Evolutionary conservation across 306 rosid species (phyloP), one percentile per base, ranked within the genome.

Genomic region (Ormosia semicastrata): DNA sequence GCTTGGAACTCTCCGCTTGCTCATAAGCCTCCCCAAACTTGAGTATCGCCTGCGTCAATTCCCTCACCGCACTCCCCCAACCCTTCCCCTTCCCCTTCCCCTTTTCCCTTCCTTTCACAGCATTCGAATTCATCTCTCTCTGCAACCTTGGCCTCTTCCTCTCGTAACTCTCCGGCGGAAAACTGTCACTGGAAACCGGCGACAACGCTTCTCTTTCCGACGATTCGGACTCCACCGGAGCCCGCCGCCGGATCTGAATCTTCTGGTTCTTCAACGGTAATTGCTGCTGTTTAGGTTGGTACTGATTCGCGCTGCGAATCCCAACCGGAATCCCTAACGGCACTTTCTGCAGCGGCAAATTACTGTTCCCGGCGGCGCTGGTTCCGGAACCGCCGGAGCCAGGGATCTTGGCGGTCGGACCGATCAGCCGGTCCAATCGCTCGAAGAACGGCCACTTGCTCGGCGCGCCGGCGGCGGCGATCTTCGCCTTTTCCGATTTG

Each of bases 21-120:
- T 96, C 99, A 81, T 96, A 96, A 0, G 97, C 97, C 57, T 96
- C 97, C 4, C 99, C 99, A 9, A 96, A 94, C 67, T 90, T 96
- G 73, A 96, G 71, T 57, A 96, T 94, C 39, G 99, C 98, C 39
- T 82, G 85, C 1, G 97, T 90, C 89, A 96, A 76, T 81, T 93
- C 97, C 87, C 88, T 93, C 85, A 96, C 87, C 0, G 97, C 94
- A 59, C 81, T 85, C 24, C 94, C 91, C 95, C 95, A 88, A 3
- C 87, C 90, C 46, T 88, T 83, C 17, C 75, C 70, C 53, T 73
- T 88, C 34, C 72, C 69, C 13, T 65, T 64, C 46, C 71, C 67
- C 4, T 64, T 73, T 24, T 44, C 87, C 18, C 46, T 85, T 65
- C 81, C 90, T 75, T 75, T 84, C 74, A 8, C 71, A 9, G 74